These are phyloP conservation scores for Tricholoma sp. DNA, from an alignment of 768 basidiomycete species.

Conservation along the genomic window DNA sequence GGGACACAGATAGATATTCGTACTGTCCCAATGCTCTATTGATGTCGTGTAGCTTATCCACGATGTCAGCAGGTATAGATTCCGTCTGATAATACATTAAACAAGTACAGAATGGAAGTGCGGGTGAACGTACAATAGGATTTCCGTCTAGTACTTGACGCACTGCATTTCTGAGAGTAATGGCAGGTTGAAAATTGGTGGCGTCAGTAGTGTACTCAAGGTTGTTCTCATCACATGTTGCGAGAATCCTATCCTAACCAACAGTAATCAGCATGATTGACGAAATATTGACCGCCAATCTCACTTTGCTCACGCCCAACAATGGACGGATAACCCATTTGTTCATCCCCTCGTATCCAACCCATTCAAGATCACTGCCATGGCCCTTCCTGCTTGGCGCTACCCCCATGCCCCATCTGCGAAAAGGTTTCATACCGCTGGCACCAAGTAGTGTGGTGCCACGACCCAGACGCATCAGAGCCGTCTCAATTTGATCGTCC, in stretches of 20 bases:
- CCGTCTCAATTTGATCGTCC: conserved; percentile 83
- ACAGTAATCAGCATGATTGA: conserved; percentile 4
- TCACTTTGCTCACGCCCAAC: conserved; percentile 64
- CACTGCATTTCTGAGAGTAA: conserved; percentile 71
- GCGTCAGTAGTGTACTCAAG: conserved; percentile 61
- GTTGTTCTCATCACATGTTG: conserved; percentile 62
- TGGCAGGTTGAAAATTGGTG: conserved; percentile 69
- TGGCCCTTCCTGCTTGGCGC: conserved; percentile 14
- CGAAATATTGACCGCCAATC: neutral
- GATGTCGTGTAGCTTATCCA: conserved; percentile 27
- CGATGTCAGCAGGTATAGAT: conserved; percentile 26
- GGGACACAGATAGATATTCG: conserved; percentile 25
- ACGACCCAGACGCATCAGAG: conserved; percentile 60
- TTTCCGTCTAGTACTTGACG: conserved; percentile 39
- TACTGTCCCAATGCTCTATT: conserved; percentile 23
- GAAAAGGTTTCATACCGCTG: conserved; percentile 59
- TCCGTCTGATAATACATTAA: conserved; percentile 3
- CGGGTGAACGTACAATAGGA: conserved; percentile 13
- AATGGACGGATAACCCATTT: conserved; percentile 73
- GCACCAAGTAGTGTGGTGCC: conserved; percentile 55
- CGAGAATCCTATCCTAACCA: conserved; percentile 68
- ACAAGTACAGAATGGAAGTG: neutral
- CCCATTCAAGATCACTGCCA: conserved; percentile 33
- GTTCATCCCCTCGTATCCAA: conserved; percentile 54
- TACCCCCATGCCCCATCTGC: conserved; percentile 79